These are phyloP conservation scores for Lipomyces lipofer DNA, from an alignment of 805 yeast genomes.

Conservation along the genomic window DNA sequence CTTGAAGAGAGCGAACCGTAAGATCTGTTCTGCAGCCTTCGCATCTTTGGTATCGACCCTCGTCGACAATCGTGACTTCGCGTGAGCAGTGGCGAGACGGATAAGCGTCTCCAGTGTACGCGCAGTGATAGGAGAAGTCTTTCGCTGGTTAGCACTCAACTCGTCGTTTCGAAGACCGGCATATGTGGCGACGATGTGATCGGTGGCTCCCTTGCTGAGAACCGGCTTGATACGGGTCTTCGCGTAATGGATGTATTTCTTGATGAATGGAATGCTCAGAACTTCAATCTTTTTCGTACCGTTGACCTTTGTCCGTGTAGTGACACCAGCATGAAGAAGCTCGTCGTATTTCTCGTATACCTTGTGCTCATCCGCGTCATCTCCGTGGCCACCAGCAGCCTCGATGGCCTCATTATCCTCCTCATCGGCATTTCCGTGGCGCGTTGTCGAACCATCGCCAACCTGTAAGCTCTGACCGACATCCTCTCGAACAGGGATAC, in stretches of 20 bases:
- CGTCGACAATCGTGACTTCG: slow-evolving; percentile 84
- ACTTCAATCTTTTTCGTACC: slow-evolving; percentile 48
- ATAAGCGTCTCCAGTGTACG: slow-evolving; percentile 95
- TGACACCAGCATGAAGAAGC: slow-evolving; percentile 77
- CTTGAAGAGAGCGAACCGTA: slow-evolving; percentile 83
- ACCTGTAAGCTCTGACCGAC: slow-evolving; percentile 68
- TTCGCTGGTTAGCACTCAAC: slow-evolving; percentile 43
- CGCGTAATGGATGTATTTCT: slow-evolving; percentile 91
- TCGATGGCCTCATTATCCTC: slow-evolving; percentile 49
- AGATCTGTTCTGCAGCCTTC: slow-evolving; percentile 75
- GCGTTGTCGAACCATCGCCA: slow-evolving; percentile 50
- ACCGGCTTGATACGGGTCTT: slow-evolving; percentile 83
- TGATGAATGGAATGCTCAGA: slow-evolving; percentile 78
- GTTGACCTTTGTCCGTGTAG: slow-evolving; percentile 39
- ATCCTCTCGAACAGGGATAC: slow-evolving; percentile 87
- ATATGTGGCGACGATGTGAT: slow-evolving; percentile 76
- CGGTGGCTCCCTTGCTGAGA: slow-evolving; percentile 73
- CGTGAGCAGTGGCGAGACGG: slow-evolving; percentile 94
- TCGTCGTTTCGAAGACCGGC: slow-evolving; percentile 80
- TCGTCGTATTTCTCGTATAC: slow-evolving; percentile 86
- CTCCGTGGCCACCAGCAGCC: slow-evolving; percentile 52
- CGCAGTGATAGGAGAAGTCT: slow-evolving; percentile 95
- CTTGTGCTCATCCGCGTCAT: slow-evolving; percentile 37
- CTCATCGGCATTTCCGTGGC: slow-evolving; percentile 61
- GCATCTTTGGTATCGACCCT: slow-evolving; percentile 78